These are phyloP conservation scores for Candida sakaeoensis DNA, from an alignment of 805 yeast species.

Conservation along the genomic window DNA sequence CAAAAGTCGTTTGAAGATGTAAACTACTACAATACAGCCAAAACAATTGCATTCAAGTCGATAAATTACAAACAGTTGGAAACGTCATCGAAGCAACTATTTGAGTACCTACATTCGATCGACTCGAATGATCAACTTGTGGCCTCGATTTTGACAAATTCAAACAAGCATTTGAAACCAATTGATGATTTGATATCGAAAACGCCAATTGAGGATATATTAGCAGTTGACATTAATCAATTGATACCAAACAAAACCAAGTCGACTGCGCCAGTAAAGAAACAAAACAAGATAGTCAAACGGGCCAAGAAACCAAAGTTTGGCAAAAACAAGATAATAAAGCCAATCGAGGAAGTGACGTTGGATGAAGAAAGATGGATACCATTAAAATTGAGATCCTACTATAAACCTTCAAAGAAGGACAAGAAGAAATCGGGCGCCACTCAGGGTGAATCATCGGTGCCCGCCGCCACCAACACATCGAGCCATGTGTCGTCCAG, in stretches of 20 bases:
- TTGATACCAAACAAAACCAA: constrained; percentile 17
- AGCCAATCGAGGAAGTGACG: constrained; percentile 20
- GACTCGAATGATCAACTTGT: constrained; percentile 24
- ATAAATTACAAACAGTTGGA: constrained; percentile 15
- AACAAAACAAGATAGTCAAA: constrained; percentile 18
- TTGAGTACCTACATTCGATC: constrained; percentile 18
- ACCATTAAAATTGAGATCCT: constrained; percentile 80
- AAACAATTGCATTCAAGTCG: constrained; percentile 28
- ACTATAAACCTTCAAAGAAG: constrained; percentile 74
- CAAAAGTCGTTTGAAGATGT: constrained; percentile 11
- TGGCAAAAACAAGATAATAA: constrained; percentile 23
- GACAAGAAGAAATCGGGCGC: constrained; percentile 31
- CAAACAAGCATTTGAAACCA: constrained; percentile 18
- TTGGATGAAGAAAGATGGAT: constrained; percentile 80
- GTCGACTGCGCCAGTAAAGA: constrained; percentile 1
- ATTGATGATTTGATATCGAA: constrained; percentile 21
- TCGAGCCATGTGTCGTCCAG: constrained; percentile 5
- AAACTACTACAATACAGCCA: constrained; percentile 23
- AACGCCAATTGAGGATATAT: constrained; percentile 27
- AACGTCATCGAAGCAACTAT: constrained; percentile 15
- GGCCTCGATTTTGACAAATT: constrained; percentile 17
- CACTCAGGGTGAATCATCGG: constrained; percentile 21
- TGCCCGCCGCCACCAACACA: no score
- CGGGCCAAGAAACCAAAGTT: constrained; percentile 27
- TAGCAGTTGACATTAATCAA: constrained; percentile 26